phyloP scores from a whole-genome alignment of 805 yeast genomes.

The Barnettozyma pratensis region DNA sequence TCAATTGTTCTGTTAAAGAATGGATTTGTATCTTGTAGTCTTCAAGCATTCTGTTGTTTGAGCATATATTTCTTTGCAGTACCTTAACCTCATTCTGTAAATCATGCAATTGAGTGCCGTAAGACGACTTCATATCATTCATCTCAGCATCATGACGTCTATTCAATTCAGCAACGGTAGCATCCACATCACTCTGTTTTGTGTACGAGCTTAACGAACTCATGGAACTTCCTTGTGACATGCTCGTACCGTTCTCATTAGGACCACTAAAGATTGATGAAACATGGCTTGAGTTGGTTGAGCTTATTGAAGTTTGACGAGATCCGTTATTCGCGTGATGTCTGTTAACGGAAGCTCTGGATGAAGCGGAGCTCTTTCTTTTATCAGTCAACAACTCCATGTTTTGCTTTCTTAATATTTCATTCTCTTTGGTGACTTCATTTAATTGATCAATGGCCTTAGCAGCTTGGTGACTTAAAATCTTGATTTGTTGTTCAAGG shows the following conservation, averaged over 20 bases:
- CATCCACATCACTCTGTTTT: neutral
- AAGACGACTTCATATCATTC: conserved; percentile 2
- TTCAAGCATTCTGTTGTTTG: neutral
- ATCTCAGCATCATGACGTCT: conserved; percentile 12
- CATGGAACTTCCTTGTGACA: conserved; percentile 20
- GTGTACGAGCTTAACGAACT: conserved; percentile 11
- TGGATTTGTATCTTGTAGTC: neutral
- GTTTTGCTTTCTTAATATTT: conserved; percentile 15
- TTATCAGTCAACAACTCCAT: conserved; percentile 5
- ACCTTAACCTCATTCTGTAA: conserved; percentile 6
- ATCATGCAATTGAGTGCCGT: conserved; percentile 3
- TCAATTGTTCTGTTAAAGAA: conserved; percentile 1
- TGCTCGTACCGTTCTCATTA: conserved; percentile 1
- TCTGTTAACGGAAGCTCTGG: neutral
- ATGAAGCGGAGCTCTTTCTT: neutral
- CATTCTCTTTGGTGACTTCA: conserved; percentile 20
- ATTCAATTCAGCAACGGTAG: conserved; percentile 5
- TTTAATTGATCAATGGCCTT: conserved; percentile 21
- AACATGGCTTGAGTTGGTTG: conserved; percentile 1
- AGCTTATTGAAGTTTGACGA: conserved; percentile 5
- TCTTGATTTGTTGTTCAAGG: conserved; percentile 23
- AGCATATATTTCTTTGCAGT: neutral
- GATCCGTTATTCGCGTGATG: neutral
- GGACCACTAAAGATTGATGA: conserved; percentile 8
- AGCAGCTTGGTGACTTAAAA: conserved; percentile 24